Conservation (phyloP, 441 rosid genomes). For the Syzygium malaccense region DNA sequence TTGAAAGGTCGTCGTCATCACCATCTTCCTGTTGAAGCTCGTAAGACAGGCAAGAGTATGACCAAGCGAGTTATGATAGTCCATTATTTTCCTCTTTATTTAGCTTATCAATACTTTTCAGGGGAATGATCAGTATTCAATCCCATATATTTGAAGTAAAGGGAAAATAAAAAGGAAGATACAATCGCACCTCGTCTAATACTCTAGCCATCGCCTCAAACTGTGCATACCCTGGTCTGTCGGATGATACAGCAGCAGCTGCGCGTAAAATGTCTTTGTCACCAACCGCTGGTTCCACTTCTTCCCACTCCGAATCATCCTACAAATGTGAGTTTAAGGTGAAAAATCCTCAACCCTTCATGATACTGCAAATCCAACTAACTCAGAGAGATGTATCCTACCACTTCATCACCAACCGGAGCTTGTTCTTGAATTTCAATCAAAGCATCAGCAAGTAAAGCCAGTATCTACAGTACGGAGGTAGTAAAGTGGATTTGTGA, state of each 20-base stretch:
- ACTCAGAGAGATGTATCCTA: slow-evolving; percentile 12
- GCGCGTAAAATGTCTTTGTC: slow-evolving; percentile 43
- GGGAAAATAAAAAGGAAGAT: not conserved
- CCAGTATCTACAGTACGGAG: slow-evolving; percentile 50
- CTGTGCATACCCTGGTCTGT: slow-evolving; percentile 64
- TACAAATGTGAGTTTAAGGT: not conserved
- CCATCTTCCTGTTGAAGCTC: slow-evolving; percentile 44
- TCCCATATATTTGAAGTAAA: not conserved
- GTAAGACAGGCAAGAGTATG: slow-evolving; percentile 1
- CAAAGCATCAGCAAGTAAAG: slow-evolving; percentile 68
- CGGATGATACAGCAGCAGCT: slow-evolving; percentile 32
- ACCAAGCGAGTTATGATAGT: not conserved
- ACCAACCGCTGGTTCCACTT: slow-evolving; percentile 47
- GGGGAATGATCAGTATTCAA: not conserved
- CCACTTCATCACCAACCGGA: slow-evolving; percentile 53
- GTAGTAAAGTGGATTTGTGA: not conserved
- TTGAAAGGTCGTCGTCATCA: slow-evolving; percentile 42
- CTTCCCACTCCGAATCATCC: slow-evolving; percentile 93
- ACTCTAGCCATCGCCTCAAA: slow-evolving; percentile 82
- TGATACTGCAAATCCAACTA: not conserved
- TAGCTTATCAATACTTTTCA: not conserved
- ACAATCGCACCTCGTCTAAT: slow-evolving; percentile 44
- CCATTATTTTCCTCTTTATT: not conserved
- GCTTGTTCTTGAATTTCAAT: slow-evolving; percentile 87
- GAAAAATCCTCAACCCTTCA: slow-evolving; percentile 5